A percentile compares a stretch with the other conserved stretches of the same genome.
phyloP scores from a whole-genome alignment of 306 rosid genomes.

The Luffa acutangula region DNA sequence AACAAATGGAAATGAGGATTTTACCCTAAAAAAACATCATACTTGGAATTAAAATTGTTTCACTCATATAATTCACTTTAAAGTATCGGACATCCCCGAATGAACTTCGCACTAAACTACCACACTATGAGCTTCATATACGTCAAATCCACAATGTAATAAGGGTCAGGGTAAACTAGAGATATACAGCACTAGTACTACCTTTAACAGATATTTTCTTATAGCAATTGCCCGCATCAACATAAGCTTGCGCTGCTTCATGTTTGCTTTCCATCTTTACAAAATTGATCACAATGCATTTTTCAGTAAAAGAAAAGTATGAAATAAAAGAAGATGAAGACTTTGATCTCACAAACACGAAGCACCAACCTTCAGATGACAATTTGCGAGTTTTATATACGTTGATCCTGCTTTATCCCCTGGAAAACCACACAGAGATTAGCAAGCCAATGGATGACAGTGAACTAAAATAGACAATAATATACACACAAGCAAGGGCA shows the following conservation, averaged over 20 bases:
- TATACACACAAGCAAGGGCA: not conserved
- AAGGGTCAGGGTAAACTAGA: not conserved
- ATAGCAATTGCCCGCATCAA: slow-evolving; percentile 87
- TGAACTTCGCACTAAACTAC: not conserved
- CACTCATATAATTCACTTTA: not conserved
- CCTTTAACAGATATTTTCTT: slow-evolving; percentile 62
- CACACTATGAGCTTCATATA: not conserved
- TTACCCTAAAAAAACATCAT: not conserved
- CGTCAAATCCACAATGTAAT: not conserved
- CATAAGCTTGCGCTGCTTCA: slow-evolving; percentile 82
- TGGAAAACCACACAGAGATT: slow-evolving; percentile 19
- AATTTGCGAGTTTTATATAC: slow-evolving; percentile 59
- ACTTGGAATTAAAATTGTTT: not conserved
- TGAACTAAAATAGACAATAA: not conserved
- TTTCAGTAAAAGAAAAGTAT: not conserved
- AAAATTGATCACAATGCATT: not conserved
- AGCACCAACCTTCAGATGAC: slow-evolving; percentile 67
- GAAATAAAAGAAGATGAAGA: not conserved
- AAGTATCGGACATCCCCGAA: not conserved
- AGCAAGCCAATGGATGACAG: not conserved
- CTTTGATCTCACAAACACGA: slow-evolving; percentile 8
- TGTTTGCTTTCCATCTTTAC: slow-evolving; percentile 78
- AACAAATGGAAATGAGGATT: not conserved
- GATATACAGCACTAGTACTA: slow-evolving; percentile 14
- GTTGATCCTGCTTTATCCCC: slow-evolving; percentile 83